Evolutionary conservation across 2,329 filamentous ascomycete genomes (phyloP).

Genomic region (Xylariaceae sp.): DNA sequence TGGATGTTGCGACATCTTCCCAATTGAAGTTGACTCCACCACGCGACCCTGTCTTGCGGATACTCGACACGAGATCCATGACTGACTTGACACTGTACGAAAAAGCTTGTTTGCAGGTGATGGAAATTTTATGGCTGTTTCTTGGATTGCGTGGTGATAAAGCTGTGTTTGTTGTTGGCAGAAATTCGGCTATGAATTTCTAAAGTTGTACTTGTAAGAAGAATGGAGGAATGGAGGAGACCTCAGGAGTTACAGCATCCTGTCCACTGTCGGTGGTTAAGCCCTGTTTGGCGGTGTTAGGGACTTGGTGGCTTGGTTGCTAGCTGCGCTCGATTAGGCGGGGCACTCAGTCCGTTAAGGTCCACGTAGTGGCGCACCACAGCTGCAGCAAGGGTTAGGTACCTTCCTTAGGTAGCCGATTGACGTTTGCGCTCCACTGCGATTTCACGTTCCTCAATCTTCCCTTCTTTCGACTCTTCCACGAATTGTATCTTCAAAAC

Average conservation of each 20-base stretch:
- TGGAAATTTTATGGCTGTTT: background rate
- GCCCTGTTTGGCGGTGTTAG: no score
- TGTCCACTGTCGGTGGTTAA: no score
- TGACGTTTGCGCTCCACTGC: conserved; percentile 14
- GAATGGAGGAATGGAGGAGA: background rate
- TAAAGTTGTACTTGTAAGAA: background rate
- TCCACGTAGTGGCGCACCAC: background rate
- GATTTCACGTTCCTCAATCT: background rate
- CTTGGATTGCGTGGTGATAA: background rate
- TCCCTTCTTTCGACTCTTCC: background rate
- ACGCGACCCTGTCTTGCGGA: conserved; percentile 85
- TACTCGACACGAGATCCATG: conserved; percentile 91
- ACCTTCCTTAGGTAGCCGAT: background rate
- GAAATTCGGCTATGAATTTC: background rate
- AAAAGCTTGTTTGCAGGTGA: background rate
- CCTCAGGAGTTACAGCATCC: no score
- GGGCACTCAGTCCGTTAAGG: no score
- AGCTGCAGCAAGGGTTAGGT: conserved; percentile 2
- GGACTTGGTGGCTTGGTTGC: no score
- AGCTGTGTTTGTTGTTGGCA: background rate
- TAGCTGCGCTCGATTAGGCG: no score
- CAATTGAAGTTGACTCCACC: conserved; percentile 95
- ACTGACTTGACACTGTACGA: background rate
- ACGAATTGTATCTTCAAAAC: background rate
- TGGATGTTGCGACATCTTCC: conserved; percentile 84